Evolutionary conservation across 139 green algal species (phyloP), one percentile per base, ranked within the genome.

Genomic region (Chlorella sp.): DNA sequence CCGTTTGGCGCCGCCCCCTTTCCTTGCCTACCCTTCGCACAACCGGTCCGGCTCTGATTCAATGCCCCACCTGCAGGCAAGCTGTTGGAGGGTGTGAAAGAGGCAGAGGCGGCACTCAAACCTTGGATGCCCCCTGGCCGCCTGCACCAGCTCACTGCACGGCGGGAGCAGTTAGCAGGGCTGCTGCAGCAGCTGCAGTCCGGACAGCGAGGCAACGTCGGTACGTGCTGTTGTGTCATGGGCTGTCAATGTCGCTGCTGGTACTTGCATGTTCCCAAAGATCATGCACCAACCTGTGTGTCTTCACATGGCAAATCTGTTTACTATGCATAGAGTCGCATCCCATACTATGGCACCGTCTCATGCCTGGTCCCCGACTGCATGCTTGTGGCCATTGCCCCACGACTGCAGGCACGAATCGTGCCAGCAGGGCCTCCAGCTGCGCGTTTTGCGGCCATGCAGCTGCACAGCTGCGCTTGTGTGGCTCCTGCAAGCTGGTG

Each of bases 171-270:
- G 83, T 64, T 87, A 36, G 60, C 3, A 0, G 36, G 19, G 32
- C 83, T 87, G 61, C 83, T 87, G 83, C 22, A 22, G 21, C 57
- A 78, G 61, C 83, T 87, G 83, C 83, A 78, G 36, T 28, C 83
- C 9, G 83, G 83, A 24, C 61, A 61, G 48, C 61, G 77, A 22
- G 18, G 61, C 36, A 77, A 30, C 1, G 9, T 60, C 0, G 61
- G 83, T 64, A 61, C 40, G 61, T 24, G 36, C 11, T 48, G 2
- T 3, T 57, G 48, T 9, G 48, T 9, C 48, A 57, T 57, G 48
- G 48, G 48, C 48, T 57, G 48, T 9, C 48, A 57, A 16, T 57
- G 48, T 9, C 32, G 21, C 68, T 76, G 68, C 4, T 76, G 22
- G 48, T 16, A 57, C 48, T 34, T 36, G 68, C 68, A 34, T 30